Evolutionary conservation across 2,329 filamentous ascomycete genomes (phyloP).

Genomic region (Aspergillus unguis): DNA sequence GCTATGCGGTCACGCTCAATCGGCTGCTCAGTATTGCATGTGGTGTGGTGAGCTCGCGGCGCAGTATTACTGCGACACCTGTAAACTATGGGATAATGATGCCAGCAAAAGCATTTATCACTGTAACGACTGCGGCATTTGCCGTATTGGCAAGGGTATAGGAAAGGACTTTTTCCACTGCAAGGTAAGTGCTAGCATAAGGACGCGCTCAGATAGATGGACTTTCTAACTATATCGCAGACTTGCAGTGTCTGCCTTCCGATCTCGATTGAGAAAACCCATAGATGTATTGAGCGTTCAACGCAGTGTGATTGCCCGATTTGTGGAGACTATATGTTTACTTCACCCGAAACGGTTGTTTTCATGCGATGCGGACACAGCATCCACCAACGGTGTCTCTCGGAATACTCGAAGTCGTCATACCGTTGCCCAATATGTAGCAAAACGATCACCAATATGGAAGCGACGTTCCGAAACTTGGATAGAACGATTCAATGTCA

Average conservation of each 20-base stretch:
- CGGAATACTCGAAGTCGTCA: conserved; percentile 79
- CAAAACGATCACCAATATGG: conserved; percentile 97
- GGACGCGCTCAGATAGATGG: not conserved
- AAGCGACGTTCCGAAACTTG: conserved; percentile 85
- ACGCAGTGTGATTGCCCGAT: conserved; percentile 97
- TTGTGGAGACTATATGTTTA: conserved; percentile 95
- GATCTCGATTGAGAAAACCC: conserved; percentile 76
- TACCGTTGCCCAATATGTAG: conserved; percentile 97
- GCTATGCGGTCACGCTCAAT: conserved; percentile 83
- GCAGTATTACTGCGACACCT: conserved; percentile 89
- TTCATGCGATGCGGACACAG: conserved; percentile 96
- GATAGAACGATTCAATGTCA: conserved; percentile 83
- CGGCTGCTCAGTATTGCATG: conserved; percentile 72
- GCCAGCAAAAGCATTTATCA: conserved; percentile 90
- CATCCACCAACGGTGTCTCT: conserved; percentile 86
- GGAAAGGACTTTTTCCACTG: conserved; percentile 98
- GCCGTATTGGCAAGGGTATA: conserved; percentile 80
- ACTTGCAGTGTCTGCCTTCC: conserved; percentile 93
- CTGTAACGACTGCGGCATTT: conserved; percentile 93
- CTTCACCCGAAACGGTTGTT: conserved; percentile 79
- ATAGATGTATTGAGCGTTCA: conserved; percentile 90
- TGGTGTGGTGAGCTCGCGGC: conserved; percentile 74
- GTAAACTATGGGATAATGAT: conserved; percentile 97
- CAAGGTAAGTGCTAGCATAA: conserved; percentile 62
- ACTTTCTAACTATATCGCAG: conserved; percentile 42